phyloP scores from a whole-genome alignment of 202 grass and related monocot species.

The Carex sylvatica region DNA sequence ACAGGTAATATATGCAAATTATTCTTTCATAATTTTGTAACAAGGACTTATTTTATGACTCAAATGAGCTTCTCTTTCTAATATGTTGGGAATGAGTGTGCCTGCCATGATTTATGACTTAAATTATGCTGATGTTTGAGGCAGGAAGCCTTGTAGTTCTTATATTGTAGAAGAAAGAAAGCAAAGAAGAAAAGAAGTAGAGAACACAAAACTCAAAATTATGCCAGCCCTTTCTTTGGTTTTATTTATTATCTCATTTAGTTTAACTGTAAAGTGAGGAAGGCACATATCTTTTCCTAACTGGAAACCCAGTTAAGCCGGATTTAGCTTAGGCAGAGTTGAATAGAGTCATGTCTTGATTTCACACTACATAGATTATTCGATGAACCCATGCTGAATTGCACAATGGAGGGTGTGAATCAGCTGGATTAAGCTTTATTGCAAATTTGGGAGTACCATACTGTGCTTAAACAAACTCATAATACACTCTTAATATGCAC shows the following conservation, averaged over 20 bases:
- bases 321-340: neutral
- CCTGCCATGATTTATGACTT: neutral
- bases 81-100: neutral
- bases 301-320: neutral
- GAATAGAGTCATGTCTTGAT: neutral
- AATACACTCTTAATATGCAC: neutral
- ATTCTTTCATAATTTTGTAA: conserved; percentile 4
- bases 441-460: neutral
- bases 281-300: neutral
- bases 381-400: neutral
- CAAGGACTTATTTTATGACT: neutral
- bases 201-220: neutral
- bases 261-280: neutral
- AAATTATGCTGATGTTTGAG: neutral
- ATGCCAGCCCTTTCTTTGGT: neutral
- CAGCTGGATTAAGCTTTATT: neutral
- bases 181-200: neutral
- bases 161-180: neutral
- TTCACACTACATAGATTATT: neutral
- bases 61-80: neutral
- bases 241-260: neutral
- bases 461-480: neutral
- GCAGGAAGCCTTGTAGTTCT: neutral
- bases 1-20: conserved; percentile 44
- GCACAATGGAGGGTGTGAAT: neutral